Base-by-base conservation (phyloP, 2,329 filamentous ascomycete species). In the Malbranchea cinnamomea region DNA sequence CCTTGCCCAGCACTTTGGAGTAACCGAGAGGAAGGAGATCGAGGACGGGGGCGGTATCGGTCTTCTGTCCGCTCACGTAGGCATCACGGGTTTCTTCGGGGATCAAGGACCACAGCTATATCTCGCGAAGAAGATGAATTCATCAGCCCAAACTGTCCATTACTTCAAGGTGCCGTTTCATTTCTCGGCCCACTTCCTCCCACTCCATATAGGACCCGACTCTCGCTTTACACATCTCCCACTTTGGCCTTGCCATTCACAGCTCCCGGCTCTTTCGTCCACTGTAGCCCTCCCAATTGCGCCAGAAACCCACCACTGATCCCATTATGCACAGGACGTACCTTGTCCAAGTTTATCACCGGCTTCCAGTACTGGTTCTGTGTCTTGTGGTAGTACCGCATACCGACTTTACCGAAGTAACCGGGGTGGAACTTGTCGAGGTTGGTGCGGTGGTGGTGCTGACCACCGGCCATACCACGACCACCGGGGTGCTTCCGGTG, bases 351-450 rank as follows among this genome's bases (percentile, higher is more conserved):
- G 74, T 98, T 98, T 78, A 98, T 79, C 51, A 83, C 74, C 46
- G 89, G 89, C 71, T 93, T 94, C 89, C 87, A 98, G 74, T 87
- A 84, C 59, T 91, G 79, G 72, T 87, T 87, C 56, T 76, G 72
- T 57, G 82, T 77, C 67, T 89, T 85, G 74, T 95, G 87, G 81
- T 93, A 94, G 69, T 87, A 78, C 57, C 81, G 71, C 80, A 87
- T 87, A 68, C 80, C 79, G 50, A 87, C 81, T 71, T 94, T 93
- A 67, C 83, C 83, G 67, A 94, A 95, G 81, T 95, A 95, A 83
- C 89, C 89, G 42, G 87, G 84, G 60, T 92, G 82, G 77, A 87
- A 84, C 67, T 87, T 85, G 63, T 82, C 78, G 54, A 84, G 68
- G 69, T 91, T 92, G 57, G 82, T 92, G 49, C 82, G 67, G 76